phyloP scores from a whole-genome alignment of 2,329 filamentous ascomycete species.

The Bimuria novae-zelandiae region DNA sequence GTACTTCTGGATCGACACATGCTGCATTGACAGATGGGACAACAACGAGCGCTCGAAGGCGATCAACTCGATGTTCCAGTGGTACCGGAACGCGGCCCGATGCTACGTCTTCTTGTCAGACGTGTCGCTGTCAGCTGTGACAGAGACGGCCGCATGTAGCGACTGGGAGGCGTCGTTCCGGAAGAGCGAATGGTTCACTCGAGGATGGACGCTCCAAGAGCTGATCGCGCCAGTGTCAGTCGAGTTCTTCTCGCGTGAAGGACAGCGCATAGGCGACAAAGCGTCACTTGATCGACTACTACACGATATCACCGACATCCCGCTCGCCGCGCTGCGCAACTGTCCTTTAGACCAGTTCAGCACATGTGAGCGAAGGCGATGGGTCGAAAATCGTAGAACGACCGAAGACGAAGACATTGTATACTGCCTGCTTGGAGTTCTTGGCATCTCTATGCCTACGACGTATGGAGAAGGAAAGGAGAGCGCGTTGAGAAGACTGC shows the following conservation, averaged over 20 bases:
- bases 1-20: slow-evolving; percentile 30
- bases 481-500: not conserved
- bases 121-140: slow-evolving; percentile 13
- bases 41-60: slow-evolving; percentile 15
- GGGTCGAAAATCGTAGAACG: slow-evolving; percentile 25
- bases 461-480: not conserved
- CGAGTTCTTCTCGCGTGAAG: slow-evolving; percentile 19
- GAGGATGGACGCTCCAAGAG: slow-evolving; percentile 17
- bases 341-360: slow-evolving; percentile 22
- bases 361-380: slow-evolving; percentile 22
- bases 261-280: slow-evolving; percentile 16
- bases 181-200: slow-evolving; percentile 19
- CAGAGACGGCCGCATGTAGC: slow-evolving; percentile 2
- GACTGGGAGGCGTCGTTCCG: slow-evolving; percentile 20
- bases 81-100: slow-evolving; percentile 18
- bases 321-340: slow-evolving; percentile 16
- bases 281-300: slow-evolving; percentile 15
- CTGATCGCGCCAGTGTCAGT: slow-evolving; percentile 15
- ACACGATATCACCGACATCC: slow-evolving; percentile 21
- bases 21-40: slow-evolving; percentile 26
- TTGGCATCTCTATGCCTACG: slow-evolving; percentile 19
- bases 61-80: slow-evolving; percentile 11
- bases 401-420: slow-evolving; percentile 29
- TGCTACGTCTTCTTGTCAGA: slow-evolving; percentile 25
- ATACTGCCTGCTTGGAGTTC: slow-evolving; percentile 28